These are phyloP conservation scores for Acacia melanoxylon DNA, from an alignment of 306 rosid genomes.

Conservation along the genomic window DNA sequence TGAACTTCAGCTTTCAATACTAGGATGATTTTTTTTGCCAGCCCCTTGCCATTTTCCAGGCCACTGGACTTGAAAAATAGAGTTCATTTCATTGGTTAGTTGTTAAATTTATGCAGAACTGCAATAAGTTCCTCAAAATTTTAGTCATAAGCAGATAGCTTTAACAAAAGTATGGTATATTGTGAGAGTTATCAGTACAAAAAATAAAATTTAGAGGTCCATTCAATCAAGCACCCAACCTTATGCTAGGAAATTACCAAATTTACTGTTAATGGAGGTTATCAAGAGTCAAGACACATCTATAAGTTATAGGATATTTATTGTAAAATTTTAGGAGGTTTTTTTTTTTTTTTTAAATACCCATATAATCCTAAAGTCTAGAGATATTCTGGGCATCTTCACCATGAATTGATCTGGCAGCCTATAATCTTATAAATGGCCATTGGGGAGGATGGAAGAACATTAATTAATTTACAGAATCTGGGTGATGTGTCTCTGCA, in stretches of 20 bases:
- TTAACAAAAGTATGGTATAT: neutral
- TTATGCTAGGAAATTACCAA: neutral
- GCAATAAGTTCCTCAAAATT: neutral
- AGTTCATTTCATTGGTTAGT: neutral
- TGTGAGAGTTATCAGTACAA: too few relatives aligned
- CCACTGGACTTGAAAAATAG: neutral
- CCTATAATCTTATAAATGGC: slow-evolving; percentile 1
- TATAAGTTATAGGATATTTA: neutral
- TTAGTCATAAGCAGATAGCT: neutral
- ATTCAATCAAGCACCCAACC: neutral
- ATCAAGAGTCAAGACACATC: neutral
- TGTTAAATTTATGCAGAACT: neutral
- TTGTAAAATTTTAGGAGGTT: neutral
- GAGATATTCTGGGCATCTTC: neutral
- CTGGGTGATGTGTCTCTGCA: slow-evolving; percentile 33
- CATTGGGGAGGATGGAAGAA: neutral
- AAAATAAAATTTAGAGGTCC: neutral
- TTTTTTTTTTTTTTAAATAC: neutral
- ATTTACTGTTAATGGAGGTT: neutral
- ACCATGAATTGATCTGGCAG: neutral
- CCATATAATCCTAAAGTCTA: neutral
- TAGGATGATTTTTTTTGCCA: too few relatives aligned
- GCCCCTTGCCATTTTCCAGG: neutral
- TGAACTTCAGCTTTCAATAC: neutral
- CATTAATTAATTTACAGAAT: slow-evolving; percentile 31